Percentiles rank a stretch among this genome's conserved stretches.
These are phyloP conservation scores for Drechslerella coelobrocha DNA, from an alignment of 2,329 filamentous ascomycete genomes.

Conservation along the genomic window DNA sequence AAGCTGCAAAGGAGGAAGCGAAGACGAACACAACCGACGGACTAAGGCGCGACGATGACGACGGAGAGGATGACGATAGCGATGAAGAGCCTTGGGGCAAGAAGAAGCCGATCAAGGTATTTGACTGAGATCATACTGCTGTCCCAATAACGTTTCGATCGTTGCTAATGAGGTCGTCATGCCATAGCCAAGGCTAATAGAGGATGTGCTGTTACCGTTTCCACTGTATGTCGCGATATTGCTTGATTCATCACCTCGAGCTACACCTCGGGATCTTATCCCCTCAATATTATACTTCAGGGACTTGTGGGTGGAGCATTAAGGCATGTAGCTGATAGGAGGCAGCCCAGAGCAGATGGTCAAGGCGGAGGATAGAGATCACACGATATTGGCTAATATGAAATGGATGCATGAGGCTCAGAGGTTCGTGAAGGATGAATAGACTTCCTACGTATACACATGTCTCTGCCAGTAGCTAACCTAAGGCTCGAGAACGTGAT, in stretches of 20 bases:
- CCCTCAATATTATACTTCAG: too few species aligned
- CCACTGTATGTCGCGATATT: constrained; percentile 13
- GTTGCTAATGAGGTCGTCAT: not conserved
- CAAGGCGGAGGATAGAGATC: constrained; percentile 23
- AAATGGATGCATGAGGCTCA: constrained; percentile 34
- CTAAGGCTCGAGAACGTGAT: not conserved
- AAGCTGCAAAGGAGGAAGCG: constrained; percentile 6
- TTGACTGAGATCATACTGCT: not conserved
- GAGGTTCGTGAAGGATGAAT: not conserved
- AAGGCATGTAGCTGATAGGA: constrained; percentile 14
- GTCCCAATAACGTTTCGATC: not conserved
- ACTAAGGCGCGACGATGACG: not conserved
- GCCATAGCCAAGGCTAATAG: constrained; percentile 15
- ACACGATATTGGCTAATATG: constrained; percentile 31
- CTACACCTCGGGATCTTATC: not conserved
- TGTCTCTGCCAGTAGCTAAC: too few species aligned
- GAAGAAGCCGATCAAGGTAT: constrained; percentile 31
- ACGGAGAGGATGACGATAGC: constrained; percentile 15
- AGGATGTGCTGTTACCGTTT: constrained; percentile 35
- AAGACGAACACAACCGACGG: not conserved
- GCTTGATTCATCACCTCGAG: not conserved
- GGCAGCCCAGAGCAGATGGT: constrained; percentile 21
- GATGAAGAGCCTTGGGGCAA: constrained; percentile 26
- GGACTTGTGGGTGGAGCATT: not conserved
- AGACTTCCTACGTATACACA: not conserved